Conservation (phyloP, 1,139 yeast species). For the Yarrowia galli region DNA sequence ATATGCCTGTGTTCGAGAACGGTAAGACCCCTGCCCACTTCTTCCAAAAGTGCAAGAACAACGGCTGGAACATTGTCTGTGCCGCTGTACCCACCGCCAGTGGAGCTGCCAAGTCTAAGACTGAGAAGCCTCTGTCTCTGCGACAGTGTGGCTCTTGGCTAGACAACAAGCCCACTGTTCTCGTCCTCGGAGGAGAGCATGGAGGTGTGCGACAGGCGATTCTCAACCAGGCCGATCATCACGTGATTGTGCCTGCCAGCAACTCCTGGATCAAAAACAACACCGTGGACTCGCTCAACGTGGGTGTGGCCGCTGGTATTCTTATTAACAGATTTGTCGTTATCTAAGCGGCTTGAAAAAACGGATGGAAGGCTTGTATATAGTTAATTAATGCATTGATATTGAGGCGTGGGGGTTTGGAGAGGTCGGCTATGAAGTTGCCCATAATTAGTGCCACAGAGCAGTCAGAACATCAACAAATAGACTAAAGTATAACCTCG, state of each 20-base stretch:
- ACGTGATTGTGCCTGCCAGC: constrained; percentile 58
- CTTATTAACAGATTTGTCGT: constrained; percentile 58
- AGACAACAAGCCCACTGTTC: constrained; percentile 63
- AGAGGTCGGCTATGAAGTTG: too few relatives aligned
- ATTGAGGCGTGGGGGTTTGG: too few relatives aligned
- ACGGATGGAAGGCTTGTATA: constrained; percentile 23
- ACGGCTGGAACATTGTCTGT: constrained; percentile 72
- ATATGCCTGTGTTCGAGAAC: constrained; percentile 66
- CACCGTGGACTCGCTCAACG: constrained; percentile 81
- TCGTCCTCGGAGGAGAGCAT: constrained; percentile 88
- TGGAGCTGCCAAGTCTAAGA: constrained; percentile 34
- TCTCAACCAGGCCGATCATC: constrained; percentile 66
- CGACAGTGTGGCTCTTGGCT: constrained; percentile 57
- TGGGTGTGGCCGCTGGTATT: constrained; percentile 85
- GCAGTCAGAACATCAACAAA: too few relatives aligned
- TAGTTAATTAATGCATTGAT: constrained; percentile 14
- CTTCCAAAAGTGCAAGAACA: constrained; percentile 60
- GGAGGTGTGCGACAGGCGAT: constrained; percentile 76
- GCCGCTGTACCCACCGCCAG: constrained; percentile 57
- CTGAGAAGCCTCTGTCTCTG: constrained; percentile 52
- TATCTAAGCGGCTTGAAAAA: not conserved
- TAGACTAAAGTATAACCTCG: too few relatives aligned
- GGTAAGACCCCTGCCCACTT: constrained; percentile 64
- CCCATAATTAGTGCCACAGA: too few relatives aligned
- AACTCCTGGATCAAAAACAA: constrained; percentile 44